A percentile compares a stretch with the other conserved stretches of the same genome.
These are phyloP conservation scores for Mycena venus DNA, from an alignment of 768 basidiomycete genomes.

Conservation along the genomic window DNA sequence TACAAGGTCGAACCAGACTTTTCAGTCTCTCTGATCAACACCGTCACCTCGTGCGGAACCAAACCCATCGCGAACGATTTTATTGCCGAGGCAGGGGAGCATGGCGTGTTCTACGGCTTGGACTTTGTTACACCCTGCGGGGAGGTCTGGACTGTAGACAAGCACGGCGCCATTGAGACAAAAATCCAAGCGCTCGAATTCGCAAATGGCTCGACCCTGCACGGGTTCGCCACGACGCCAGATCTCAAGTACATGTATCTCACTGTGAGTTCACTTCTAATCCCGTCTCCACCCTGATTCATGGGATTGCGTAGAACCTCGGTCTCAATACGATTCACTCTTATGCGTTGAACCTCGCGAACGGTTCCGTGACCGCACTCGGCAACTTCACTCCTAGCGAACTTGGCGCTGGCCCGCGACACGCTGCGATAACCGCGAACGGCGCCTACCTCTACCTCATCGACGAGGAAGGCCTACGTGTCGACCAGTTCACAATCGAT, in stretches of 20 bases:
- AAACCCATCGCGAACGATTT: slow-evolving; percentile 41
- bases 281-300: neutral
- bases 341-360: slow-evolving; percentile 23
- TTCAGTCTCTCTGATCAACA: slow-evolving; percentile 32
- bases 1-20: slow-evolving; percentile 35
- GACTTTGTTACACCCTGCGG: slow-evolving; percentile 39
- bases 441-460: slow-evolving; percentile 36
- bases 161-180: slow-evolving; percentile 23
- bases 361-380: slow-evolving; percentile 15
- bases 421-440: slow-evolving; percentile 25
- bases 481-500: slow-evolving; percentile 37
- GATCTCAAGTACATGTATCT: slow-evolving; percentile 37
- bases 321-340: slow-evolving; percentile 35
- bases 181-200: slow-evolving; percentile 32
- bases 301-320: slow-evolving; percentile 22
- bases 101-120: slow-evolving; percentile 34
- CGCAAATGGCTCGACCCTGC: slow-evolving; percentile 30
- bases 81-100: slow-evolving; percentile 24
- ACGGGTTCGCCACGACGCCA: slow-evolving; percentile 37
- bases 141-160: slow-evolving; percentile 34
- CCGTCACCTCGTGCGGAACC: slow-evolving; percentile 37
- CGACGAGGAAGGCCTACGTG: slow-evolving; percentile 39
- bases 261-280: slow-evolving; percentile 19
- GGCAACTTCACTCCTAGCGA: slow-evolving; percentile 19
- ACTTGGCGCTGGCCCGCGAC: slow-evolving; percentile 35